Evolutionary conservation across 805 yeast genomes (phyloP), one percentile per base, ranked within the genome.

Genomic region (Candida berthetii): DNA sequence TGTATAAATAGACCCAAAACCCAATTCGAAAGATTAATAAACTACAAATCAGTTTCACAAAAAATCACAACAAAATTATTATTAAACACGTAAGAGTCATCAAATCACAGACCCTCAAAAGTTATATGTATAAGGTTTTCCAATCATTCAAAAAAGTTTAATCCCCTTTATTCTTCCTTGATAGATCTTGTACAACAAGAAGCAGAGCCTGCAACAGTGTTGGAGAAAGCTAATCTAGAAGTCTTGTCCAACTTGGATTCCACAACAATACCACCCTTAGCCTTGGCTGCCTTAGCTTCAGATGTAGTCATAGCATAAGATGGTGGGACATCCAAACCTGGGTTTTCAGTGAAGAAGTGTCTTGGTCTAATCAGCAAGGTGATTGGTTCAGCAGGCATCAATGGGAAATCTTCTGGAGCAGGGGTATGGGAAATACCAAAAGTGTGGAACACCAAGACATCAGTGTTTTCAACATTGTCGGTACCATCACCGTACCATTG

Each of bases 381-480:
- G 54, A 85, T 80, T 55, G 87, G 84, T 66, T 85, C 95, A 38
- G 88, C 83, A 37, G 93, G 93, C 93, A 85, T 85, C 48, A 85
- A 76, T 43, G 93, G 93, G 82, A 84, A 85, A 63, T 85, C 95
- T 68, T 85, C 93, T 45, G 93, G 91, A 13, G 90, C 82, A 45
- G 95, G 95, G 76, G 84, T 81, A 61, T 85, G 95, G 28, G 91
- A 80, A 50, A 85, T 77, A 55, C 93, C 93, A 55, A 85, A 85
- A 24, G 91, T 85, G 64, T 85, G 90, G 80, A 79, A 85, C 54
- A 81, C 66, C 40, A 85, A 73, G 46, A 85, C 73, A 59, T 85
- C 93, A 32, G 86, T 80, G 66, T 80, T 72, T 50, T 77, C 83
- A 54, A 80, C 66, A 17, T 60, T 58, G 42, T 71, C 85, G 7